These are phyloP conservation scores for Annulohypoxylon stygium DNA, from an alignment of 495 filamentous ascomycete genomes.

Conservation along the genomic window DNA sequence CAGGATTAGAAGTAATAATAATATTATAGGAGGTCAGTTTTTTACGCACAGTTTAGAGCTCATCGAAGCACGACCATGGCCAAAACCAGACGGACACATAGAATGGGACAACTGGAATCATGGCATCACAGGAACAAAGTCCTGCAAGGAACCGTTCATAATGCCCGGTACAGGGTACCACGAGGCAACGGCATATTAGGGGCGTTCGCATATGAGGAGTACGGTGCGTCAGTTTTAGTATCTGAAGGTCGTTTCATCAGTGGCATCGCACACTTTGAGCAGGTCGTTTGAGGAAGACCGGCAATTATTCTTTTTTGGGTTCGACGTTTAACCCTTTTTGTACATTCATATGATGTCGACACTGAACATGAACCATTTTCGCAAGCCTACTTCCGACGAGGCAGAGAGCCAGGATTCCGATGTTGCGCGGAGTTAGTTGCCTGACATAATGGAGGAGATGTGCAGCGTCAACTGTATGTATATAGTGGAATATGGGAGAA, in stretches of 20 bases:
- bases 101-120: constrained; percentile 38
- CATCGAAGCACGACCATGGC: constrained; percentile 28
- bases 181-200: constrained; percentile 40
- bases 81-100: constrained; percentile 40
- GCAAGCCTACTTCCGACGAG: constrained; percentile 9
- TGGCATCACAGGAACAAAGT: constrained; percentile 29
- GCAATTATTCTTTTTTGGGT: constrained; percentile 36
- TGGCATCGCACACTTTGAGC: constrained; percentile 20
- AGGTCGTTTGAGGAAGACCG: constrained; percentile 21
- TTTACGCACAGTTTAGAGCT: constrained; percentile 42
- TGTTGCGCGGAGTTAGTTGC: constrained; percentile 30
- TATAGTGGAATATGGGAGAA: constrained; percentile 46
- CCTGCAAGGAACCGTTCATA: constrained; percentile 42
- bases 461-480: constrained; percentile 39
- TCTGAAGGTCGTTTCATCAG: constrained; percentile 19
- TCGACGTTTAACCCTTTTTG: constrained; percentile 39
- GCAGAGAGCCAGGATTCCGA: constrained; percentile 19
- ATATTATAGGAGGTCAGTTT: constrained; percentile 27
- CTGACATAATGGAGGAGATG: constrained; percentile 34
- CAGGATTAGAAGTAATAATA: constrained; percentile 47
- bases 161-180: constrained; percentile 43
- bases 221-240: constrained; percentile 37
- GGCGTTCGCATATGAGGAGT: constrained; percentile 51
- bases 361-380: constrained; percentile 29
- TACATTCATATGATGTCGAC: constrained; percentile 40